Percentiles rank a stretch among this genome's conserved stretches.
Conservation (phyloP, 768 basidiomycete genomes). For the Suillus spraguei region DNA sequence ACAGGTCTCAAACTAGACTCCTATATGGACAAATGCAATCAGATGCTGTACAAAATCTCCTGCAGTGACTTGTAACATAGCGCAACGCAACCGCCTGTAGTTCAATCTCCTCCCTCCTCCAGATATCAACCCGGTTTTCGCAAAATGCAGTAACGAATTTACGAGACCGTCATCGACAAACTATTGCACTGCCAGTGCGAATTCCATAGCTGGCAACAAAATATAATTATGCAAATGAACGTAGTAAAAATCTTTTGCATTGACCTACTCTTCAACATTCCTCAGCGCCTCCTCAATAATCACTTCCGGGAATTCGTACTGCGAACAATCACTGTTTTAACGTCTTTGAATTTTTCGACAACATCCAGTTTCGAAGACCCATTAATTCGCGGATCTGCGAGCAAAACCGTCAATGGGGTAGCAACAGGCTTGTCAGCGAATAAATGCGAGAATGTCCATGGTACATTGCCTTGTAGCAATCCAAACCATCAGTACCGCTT, state of each 20-base stretch:
- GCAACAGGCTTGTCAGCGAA: slow-evolving; percentile 10
- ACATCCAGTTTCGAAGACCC: slow-evolving; percentile 12
- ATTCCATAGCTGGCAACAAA: not conserved
- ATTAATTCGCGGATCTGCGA: slow-evolving; percentile 11
- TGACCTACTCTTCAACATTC: not conserved
- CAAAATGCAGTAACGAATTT: slow-evolving; percentile 7
- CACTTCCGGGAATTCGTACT: slow-evolving; percentile 19
- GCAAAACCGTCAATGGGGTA: slow-evolving; percentile 13
- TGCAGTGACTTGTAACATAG: not conserved
- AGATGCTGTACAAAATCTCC: slow-evolving; percentile 7
- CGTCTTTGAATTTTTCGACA: slow-evolving; percentile 13
- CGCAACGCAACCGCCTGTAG: slow-evolving; percentile 3
- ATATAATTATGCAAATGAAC: no score
- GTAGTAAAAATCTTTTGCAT: no score
- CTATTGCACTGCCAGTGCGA: slow-evolving; percentile 26
- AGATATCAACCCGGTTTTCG: not conserved
- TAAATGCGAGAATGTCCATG: slow-evolving; percentile 19
- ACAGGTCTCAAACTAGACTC: not conserved
- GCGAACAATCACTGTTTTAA: slow-evolving; percentile 18
- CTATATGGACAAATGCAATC: slow-evolving; percentile 15
- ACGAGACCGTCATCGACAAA: slow-evolving; percentile 11
- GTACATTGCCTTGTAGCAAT: slow-evolving; percentile 16
- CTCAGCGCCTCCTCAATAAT: slow-evolving; percentile 18
- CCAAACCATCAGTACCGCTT: not conserved
- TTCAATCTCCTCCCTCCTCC: not conserved